Percentiles rank a stretch among this genome's conserved stretches.
Evolutionary conservation across 2,329 filamentous ascomycete species (phyloP).

Genomic region (Talaromyces sp.): DNA sequence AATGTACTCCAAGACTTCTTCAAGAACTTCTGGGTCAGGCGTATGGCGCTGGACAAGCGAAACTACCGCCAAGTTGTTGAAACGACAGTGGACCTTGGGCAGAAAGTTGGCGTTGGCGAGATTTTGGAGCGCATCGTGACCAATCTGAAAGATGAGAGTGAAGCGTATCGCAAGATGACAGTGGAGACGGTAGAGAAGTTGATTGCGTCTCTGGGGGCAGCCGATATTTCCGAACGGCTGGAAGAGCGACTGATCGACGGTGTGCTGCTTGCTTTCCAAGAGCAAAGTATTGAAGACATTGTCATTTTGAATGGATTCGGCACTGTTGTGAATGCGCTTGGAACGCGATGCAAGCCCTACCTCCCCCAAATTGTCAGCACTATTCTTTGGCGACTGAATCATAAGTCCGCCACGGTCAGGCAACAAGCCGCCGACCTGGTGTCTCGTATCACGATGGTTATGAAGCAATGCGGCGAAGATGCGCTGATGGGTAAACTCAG

Average conservation of each 20-base stretch:
- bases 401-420: conserved; percentile 93
- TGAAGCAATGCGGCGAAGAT: conserved; percentile 98
- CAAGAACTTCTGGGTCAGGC: conserved; percentile 95
- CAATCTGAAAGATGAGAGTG: conserved; percentile 96
- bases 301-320: conserved; percentile 97
- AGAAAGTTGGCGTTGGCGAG: conserved; percentile 96
- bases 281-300: conserved; percentile 93
- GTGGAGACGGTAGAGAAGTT: conserved; percentile 97
- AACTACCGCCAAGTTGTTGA: conserved; percentile 98
- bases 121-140: conserved; percentile 89
- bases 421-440: conserved; percentile 97
- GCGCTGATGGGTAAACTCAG: conserved; percentile 92
- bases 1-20: conserved; percentile 95
- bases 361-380: conserved; percentile 95
- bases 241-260: conserved; percentile 94
- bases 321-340: conserved; percentile 92
- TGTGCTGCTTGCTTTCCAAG: conserved; percentile 93
- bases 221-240: conserved; percentile 85
- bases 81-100: conserved; percentile 92
- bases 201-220: conserved; percentile 84
- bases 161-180: conserved; percentile 98
- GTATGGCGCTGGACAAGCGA: conserved; percentile 95
- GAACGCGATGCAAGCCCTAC: conserved; percentile 91
- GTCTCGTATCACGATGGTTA: conserved; percentile 94
- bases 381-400: conserved; percentile 93